These are phyloP conservation scores for Debaryomyces sp. DNA, from an alignment of 1,139 yeast species.

Conservation along the genomic window DNA sequence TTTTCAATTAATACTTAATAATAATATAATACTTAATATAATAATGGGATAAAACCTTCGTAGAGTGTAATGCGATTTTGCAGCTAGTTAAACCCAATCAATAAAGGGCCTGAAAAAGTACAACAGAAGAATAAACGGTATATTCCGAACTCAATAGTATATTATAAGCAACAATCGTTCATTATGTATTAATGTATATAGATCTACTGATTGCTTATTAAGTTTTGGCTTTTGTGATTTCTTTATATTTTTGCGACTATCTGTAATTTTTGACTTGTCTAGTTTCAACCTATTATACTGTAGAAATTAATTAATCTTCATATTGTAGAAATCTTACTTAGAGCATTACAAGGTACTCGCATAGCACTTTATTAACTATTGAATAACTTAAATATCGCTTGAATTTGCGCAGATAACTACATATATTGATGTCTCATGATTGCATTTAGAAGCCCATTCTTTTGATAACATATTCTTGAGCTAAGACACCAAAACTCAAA, in stretches of 20 bases:
- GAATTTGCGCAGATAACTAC: neutral
- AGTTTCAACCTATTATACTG: neutral
- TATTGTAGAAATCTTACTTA: too few relatives aligned
- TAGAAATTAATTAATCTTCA: neutral
- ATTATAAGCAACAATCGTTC: too few relatives aligned
- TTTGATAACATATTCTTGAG: slow-evolving; percentile 87
- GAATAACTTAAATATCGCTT: neutral
- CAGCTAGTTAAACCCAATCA: too few relatives aligned
- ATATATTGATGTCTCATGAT: neutral
- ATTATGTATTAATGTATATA: too few relatives aligned
- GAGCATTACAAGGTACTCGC: neutral
- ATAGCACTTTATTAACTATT: neutral
- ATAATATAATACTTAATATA: too few relatives aligned
- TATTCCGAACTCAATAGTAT: too few relatives aligned
- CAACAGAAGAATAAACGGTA: too few relatives aligned
- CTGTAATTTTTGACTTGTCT: neutral
- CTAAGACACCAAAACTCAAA: slow-evolving; percentile 79
- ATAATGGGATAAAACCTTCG: neutral
- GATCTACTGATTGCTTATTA: too few relatives aligned
- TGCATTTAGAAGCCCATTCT: slow-evolving; percentile 74
- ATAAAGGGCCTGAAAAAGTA: too few relatives aligned
- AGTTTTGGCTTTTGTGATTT: neutral
- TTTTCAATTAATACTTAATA: slow-evolving; percentile 3
- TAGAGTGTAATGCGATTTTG: neutral
- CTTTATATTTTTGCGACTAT: neutral